Conservation (phyloP, 2,329 filamentous ascomycete genomes). For the Botrytis fabae region DNA sequence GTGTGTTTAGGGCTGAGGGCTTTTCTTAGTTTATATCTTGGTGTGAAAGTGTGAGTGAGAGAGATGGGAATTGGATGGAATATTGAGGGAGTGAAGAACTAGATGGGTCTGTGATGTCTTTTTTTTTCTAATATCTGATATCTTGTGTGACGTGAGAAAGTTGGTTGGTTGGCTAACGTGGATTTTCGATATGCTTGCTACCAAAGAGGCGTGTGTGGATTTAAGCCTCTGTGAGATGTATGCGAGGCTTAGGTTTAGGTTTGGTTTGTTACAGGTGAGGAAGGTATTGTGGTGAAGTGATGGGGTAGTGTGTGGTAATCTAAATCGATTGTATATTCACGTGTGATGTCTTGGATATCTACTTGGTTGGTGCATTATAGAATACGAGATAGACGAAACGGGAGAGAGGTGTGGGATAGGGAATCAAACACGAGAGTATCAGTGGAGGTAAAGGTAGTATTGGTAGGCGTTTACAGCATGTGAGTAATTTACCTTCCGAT, state of each 20-base stretch:
- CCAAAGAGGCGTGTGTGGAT: not conserved
- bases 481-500: constrained; percentile 13
- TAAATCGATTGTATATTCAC: not conserved
- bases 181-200: not conserved
- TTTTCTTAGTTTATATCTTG: not conserved
- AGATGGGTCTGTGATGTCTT: not conserved
- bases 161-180: not conserved
- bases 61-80: not conserved
- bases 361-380: not conserved
- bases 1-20: not conserved
- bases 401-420: too few relatives aligned
- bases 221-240: not conserved
- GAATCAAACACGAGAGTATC: not conserved
- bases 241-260: not conserved
- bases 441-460: not conserved
- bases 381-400: too few relatives aligned
- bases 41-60: not conserved
- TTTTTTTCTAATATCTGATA: not conserved
- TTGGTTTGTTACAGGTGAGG: not conserved
- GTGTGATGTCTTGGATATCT: not conserved
- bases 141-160: not conserved
- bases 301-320: not conserved
- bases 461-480: not conserved
- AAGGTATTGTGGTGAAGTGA: not conserved
- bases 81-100: not conserved